Base-by-base conservation (phyloP, 495 filamentous ascomycete species). In the Aspergillus sclerotioniger region DNA sequence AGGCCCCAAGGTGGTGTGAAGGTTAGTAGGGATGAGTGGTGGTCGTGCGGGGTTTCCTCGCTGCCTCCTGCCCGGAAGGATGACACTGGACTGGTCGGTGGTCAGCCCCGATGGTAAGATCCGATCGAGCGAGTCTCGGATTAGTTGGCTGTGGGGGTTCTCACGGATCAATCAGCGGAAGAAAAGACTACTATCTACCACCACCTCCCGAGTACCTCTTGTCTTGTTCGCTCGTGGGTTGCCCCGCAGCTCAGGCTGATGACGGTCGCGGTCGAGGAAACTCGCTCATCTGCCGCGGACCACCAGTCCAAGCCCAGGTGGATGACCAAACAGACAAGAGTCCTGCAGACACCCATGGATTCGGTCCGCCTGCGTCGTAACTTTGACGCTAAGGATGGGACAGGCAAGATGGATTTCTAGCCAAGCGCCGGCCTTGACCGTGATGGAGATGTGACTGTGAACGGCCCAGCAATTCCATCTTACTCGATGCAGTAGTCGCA, bases 1-100 rank as follows among this genome's bases (percentile, higher is more conserved):
- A 44, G n/a, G n/a, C n/a, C 35, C 32, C 28, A 21, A 32, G 32
- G 39, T 56, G 58, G 58, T 51, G 37, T 57, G 59, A 3, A 25
- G 25, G 25, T 25, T 25, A 25, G 25, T 25, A 25, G 25, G 17
- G 16, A 56, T 15, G 46, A 32, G 17, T 46, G 44, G 52, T 50
- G 33, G 50, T 28, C 31, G 37, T 58, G 60, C 54, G 52, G 56
- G 52, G 60, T 55, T 55, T 62, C 52, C 39, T 21, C 29, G 31
- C 37, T 25, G 25, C 37, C 43, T 35, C 51, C 29, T 21, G 43
- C 35, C 19, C 28, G 52, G 47, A 28, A 52, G 46, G 47, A 41
- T 41, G 37, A 41, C 37, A 15, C 37, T n/a, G 37, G 37, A 13
- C n/a, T n/a, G n/a, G n/a, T n/a, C n/a, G n/a, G n/a, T 25, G 25